Evolutionary conservation across 192 early-diverging fungal genomes (phyloP).

Genomic region (Backusella parvicylindrica): DNA sequence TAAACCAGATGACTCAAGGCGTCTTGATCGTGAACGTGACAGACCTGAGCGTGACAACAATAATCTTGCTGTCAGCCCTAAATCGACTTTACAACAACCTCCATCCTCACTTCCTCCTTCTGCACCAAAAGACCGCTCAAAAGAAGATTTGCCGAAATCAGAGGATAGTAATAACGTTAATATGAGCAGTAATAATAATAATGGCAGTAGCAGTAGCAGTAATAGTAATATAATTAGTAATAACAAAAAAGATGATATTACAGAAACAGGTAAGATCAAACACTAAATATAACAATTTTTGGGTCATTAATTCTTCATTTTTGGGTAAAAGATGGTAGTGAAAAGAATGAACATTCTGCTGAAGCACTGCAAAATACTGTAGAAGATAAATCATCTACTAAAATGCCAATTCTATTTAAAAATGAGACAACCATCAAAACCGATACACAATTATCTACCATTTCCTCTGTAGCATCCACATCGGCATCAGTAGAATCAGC

Average conservation of each 20-base stretch:
- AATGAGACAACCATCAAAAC: not conserved
- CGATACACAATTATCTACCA: not conserved
- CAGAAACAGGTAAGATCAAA: not conserved
- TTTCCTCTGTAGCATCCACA: not conserved
- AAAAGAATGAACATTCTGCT: not conserved
- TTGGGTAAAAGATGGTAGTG: not conserved
- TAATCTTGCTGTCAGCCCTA: not conserved
- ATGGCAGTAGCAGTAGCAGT: not conserved
- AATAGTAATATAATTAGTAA: not conserved
- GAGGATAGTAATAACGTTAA: not conserved
- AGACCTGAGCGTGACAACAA: slow-evolving; percentile 4
- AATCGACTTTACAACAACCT: not conserved
- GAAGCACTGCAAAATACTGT: not conserved
- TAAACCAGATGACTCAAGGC: not conserved
- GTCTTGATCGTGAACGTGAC: slow-evolving; percentile 3
- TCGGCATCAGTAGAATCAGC: not conserved
- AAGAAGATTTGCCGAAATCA: not conserved
- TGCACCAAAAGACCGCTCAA: not conserved
- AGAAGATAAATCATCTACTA: not conserved
- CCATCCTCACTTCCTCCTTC: not conserved
- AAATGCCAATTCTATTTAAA: not conserved
- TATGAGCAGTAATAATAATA: not conserved
- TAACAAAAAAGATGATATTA: not conserved
- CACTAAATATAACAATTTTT: not conserved
- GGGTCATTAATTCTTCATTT: not conserved